phyloP scores from a whole-genome alignment of 164 flowering plant genomes.

The Piper longum region DNA sequence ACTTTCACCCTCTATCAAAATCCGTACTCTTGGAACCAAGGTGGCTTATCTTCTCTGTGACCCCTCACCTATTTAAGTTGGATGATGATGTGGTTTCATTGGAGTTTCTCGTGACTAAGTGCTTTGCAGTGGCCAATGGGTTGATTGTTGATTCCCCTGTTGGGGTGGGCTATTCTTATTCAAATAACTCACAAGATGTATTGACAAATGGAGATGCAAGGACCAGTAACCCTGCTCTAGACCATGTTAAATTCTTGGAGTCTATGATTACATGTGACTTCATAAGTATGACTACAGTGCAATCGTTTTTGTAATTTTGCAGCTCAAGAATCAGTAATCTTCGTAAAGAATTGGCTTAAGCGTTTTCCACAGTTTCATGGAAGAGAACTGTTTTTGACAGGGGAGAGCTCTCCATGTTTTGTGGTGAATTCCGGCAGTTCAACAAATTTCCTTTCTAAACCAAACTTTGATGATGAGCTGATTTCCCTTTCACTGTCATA shows the following conservation, averaged over 20 bases:
- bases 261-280: too few relatives aligned
- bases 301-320: conserved; percentile 6
- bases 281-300: too few relatives aligned
- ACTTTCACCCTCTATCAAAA: conserved; percentile 77
- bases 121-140: conserved; percentile 60
- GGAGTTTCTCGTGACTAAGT: not conserved
- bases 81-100: not conserved
- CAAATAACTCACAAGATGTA: conserved; percentile 54
- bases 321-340: conserved; percentile 60
- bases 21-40: conserved; percentile 84
- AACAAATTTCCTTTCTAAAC: not conserved
- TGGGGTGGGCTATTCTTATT: conserved; percentile 82
- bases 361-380: conserved; percentile 70
- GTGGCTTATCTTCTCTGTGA: conserved; percentile 15
- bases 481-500: too few relatives aligned
- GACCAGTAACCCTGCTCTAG: not conserved
- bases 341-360: conserved; percentile 60
- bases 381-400: conserved; percentile 59
- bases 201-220: conserved; percentile 54
- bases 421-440: not conserved
- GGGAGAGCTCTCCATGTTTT: conserved; percentile 89
- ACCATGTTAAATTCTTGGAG: too few relatives aligned
- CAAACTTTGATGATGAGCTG: too few relatives aligned
- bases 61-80: not conserved
- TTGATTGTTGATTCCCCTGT: conserved; percentile 69